phyloP scores from a whole-genome alignment of 768 basidiomycete genomes.

The Boletus huronensis region DNA sequence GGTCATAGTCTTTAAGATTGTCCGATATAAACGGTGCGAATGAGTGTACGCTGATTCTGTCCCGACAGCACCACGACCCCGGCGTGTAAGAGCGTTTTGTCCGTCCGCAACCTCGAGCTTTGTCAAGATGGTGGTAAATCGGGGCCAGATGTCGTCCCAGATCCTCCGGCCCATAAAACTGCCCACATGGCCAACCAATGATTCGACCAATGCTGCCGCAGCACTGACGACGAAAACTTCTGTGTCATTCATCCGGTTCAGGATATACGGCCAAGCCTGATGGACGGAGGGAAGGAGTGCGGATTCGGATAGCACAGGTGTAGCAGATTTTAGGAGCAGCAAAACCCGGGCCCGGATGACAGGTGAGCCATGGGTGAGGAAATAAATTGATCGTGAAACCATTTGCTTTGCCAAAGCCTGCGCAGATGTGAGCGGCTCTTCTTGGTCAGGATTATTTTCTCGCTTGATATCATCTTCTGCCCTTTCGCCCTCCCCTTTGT shows the following conservation, averaged over 20 bases:
- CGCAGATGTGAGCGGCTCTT: constrained; percentile 56
- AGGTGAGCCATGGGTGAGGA: constrained; percentile 87
- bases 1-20: constrained; percentile 71
- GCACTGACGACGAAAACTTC: constrained; percentile 80
- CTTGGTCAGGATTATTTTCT: constrained; percentile 35
- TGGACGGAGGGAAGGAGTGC: constrained; percentile 83
- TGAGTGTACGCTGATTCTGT: constrained; percentile 74
- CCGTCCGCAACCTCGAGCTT: constrained; percentile 62
- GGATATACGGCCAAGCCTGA: constrained; percentile 89
- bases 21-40: constrained; percentile 76
- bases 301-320: constrained; percentile 67
- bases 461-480: constrained; percentile 15
- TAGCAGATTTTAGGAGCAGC: constrained; percentile 65
- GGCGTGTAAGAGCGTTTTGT: constrained; percentile 60
- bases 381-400: constrained; percentile 80
- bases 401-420: constrained; percentile 83
- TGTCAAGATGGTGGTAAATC: constrained; percentile 58
- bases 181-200: constrained; percentile 66
- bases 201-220: constrained; percentile 69
- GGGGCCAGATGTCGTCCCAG: constrained; percentile 94
- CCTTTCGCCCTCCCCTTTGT: constrained; percentile 24
- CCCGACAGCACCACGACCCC: constrained; percentile 48
- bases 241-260: constrained; percentile 72
- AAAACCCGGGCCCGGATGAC: constrained; percentile 84
- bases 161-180: constrained; percentile 82